Evolutionary conservation across 192 early-diverging fungal genomes (phyloP), one percentile per base, ranked within the genome.

Genomic region (Podila epicladia): DNA sequence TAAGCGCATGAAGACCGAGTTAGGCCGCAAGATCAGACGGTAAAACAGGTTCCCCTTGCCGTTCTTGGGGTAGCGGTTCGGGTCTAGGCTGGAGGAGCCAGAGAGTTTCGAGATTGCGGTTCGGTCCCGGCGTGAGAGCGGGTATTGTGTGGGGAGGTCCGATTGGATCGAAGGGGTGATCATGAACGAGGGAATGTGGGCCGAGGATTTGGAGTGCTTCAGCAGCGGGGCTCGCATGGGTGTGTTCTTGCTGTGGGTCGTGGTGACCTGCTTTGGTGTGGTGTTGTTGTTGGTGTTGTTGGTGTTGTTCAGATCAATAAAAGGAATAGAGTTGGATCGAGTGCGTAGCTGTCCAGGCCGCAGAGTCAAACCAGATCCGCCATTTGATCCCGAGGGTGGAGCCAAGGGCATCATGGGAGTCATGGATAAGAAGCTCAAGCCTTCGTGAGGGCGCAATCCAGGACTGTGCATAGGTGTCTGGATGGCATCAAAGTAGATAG

Each of bases 391-490:
- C 22, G 70, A 72, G 37, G 75, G 75, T n/a, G 70, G 75, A 1
- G 75, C 64, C 69, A 79, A 68, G 35, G 75, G 75, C 75, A 72
- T 67, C 75, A 79, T 79, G 15, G 75, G 75, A 9, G 75, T 79
- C 75, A 79, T 79, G 9, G 75, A 79, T 60, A 79, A 61, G 65
- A 80, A 80, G 19, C 57, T 69, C 29, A 80, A 51, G 28, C 77
- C 77, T 6, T 80, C 77, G 51, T 80, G 77, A n/a, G 77, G 77
- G 17, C 77, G 77, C 62, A 80, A 28, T 32, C 61, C 51, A 24
- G 77, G 77, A 28, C 77, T 80, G 58, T 80, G 77, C 28, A 50
- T 61, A 9, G 77, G 77, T 24, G 77, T 73, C 11, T 71, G 72
- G 29, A 48, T 80, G 45, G 77, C 77, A 22, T 80, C 77, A 48